Evolutionary conservation across 192 early-diverging fungal genomes (phyloP).

Genomic region (Pecoramyces ruminantium): DNA sequence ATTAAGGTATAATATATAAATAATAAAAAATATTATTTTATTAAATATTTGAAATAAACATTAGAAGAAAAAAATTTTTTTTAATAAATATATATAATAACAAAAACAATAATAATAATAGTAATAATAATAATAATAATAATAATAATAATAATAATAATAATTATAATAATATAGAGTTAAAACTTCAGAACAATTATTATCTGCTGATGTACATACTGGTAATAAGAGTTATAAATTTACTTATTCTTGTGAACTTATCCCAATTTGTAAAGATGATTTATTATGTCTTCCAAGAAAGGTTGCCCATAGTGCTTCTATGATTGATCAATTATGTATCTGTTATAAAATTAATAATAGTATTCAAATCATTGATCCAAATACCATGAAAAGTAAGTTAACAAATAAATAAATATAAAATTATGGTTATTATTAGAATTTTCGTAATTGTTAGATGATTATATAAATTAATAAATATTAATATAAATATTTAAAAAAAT

Average conservation of each 20-base stretch:
- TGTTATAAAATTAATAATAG: slow-evolving; percentile 76
- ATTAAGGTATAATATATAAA: slow-evolving; percentile 19
- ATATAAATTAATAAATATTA: too few relatives aligned
- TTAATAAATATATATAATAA: too few relatives aligned
- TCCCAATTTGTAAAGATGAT: slow-evolving; percentile 95
- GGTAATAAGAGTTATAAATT: slow-evolving; percentile 90
- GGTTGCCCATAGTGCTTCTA: slow-evolving; percentile 70
- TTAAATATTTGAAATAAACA: not conserved
- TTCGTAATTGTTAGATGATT: too few relatives aligned
- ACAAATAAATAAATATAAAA: too few relatives aligned
- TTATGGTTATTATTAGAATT: too few relatives aligned
- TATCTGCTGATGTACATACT: slow-evolving; percentile 86
- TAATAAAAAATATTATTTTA: slow-evolving; percentile 1
- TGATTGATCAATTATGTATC: slow-evolving; percentile 61
- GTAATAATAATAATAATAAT: too few relatives aligned
- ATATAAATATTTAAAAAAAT: too few relatives aligned
- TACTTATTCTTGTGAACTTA: slow-evolving; percentile 86
- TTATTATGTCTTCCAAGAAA: slow-evolving; percentile 72
- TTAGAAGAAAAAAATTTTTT: too few relatives aligned
- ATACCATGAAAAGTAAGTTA: slow-evolving; percentile 39
- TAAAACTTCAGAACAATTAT: slow-evolving; percentile 86
- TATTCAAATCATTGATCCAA: slow-evolving; percentile 72
- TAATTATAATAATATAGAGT: too few relatives aligned
- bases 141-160: too few relatives aligned
- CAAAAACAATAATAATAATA: too few relatives aligned